Percentiles rank a stretch among this genome's conserved stretches.
Evolutionary conservation across 169 alveolate genomes (phyloP).

Genomic region (Eimeria falciformis): DNA sequence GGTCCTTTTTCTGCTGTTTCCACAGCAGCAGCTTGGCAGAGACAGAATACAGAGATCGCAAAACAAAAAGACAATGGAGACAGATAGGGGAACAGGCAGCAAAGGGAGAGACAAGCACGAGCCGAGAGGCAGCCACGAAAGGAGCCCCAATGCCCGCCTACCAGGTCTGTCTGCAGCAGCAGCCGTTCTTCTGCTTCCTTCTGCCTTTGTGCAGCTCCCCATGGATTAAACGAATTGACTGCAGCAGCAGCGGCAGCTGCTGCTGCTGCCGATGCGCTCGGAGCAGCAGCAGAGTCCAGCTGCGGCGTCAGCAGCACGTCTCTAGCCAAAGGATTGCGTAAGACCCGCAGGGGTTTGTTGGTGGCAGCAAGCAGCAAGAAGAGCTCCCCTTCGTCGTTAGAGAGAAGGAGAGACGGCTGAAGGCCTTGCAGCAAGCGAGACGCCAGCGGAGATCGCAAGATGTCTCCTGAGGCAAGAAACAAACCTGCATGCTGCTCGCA

Average conservation of each 20-base stretch:
- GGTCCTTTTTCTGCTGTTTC: background rate
- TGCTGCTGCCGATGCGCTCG: slow-evolving; percentile 14
- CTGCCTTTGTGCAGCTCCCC: slow-evolving; percentile 38
- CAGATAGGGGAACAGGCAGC: no score
- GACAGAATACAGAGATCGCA: no score
- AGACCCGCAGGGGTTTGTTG: slow-evolving; percentile 75
- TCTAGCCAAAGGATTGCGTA: slow-evolving; percentile 27
- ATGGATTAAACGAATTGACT: background rate
- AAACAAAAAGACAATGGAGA: no score
- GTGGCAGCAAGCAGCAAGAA: slow-evolving; percentile 80
- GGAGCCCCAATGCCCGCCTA: background rate
- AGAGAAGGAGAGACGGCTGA: slow-evolving; percentile 79
- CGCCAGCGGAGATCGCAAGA: slow-evolving; percentile 76
- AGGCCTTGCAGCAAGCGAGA: slow-evolving; percentile 78
- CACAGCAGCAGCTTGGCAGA: no score
- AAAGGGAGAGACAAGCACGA: no score
- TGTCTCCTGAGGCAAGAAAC: slow-evolving; percentile 77
- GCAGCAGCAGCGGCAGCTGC: slow-evolving; percentile 46
- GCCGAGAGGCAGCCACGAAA: background rate
- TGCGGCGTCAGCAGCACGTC: background rate
- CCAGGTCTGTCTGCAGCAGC: slow-evolving; percentile 55
- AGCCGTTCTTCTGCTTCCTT: slow-evolving; percentile 23
- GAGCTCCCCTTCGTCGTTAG: slow-evolving; percentile 82
- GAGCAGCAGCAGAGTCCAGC: background rate
- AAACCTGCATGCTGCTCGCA: slow-evolving; percentile 84